Percentiles rank a stretch among this genome's conserved stretches.
Evolutionary conservation across 108 stramenopile species (phyloP).

Genomic region (Nitzschia putrida): DNA sequence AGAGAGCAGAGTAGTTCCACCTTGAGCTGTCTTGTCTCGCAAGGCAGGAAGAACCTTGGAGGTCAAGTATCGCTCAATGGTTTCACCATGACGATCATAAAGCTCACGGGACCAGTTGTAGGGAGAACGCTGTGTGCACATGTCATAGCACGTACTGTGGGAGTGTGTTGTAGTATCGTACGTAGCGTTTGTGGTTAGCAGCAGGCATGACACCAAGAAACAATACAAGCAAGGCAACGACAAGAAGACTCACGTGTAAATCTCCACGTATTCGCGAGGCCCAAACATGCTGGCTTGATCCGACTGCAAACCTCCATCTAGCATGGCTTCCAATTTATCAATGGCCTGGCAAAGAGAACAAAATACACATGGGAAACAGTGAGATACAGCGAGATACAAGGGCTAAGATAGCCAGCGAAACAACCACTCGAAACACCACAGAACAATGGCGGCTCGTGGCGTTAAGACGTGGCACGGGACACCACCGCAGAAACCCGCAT

Average conservation of each 20-base stretch:
- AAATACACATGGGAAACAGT: neutral
- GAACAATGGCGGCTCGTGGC: neutral
- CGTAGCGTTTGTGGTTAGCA: neutral
- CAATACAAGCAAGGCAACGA: neutral
- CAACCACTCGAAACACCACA: neutral
- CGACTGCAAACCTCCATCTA: conserved; percentile 83
- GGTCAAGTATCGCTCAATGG: conserved; percentile 90
- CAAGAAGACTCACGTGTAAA: conserved; percentile 77
- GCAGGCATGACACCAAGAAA: neutral
- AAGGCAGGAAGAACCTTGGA: conserved; percentile 91
- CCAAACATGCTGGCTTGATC: conserved; percentile 81
- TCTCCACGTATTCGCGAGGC: conserved; percentile 89
- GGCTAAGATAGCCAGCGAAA: neutral
- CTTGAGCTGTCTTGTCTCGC: conserved; percentile 79
- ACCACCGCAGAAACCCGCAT: neutral
- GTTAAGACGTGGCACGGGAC: neutral
- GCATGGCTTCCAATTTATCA: conserved; percentile 85
- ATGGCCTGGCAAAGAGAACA: conserved; percentile 59
- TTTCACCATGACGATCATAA: conserved; percentile 95
- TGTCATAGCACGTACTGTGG: conserved; percentile 97
- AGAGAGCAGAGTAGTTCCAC: conserved; percentile 82
- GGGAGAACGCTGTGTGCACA: conserved; percentile 99
- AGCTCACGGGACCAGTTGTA: conserved; percentile 99
- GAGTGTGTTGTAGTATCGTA: neutral
- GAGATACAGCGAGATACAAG: too few species aligned